Base-by-base conservation (phyloP, 2,329 filamentous ascomycete species). In the Paramyrothecium sp. region DNA sequence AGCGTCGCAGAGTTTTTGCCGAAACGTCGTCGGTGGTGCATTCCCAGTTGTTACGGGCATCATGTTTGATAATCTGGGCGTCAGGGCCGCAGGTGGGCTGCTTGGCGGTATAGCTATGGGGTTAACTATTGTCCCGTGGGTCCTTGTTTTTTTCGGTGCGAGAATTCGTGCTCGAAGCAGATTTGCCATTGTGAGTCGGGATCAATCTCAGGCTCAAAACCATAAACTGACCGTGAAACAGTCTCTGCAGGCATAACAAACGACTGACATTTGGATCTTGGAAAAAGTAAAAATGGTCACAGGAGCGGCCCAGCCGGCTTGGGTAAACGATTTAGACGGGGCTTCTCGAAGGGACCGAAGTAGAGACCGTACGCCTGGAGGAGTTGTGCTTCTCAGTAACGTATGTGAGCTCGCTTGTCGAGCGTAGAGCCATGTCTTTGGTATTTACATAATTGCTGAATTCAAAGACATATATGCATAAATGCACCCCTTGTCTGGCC, bases 81-180 rank as follows among this genome's bases (percentile, higher is more conserved):
- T 89, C 64, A 83, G 83, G 7, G 85, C 81, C 1, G 92, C 91
- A 0, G 90, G 88, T 3, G 90, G 85, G 60, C 69, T 97, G 50
- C 75, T 97, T 7, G 93, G 92, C 5, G 89, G 87, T 0, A 84
- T 97, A 59, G 88, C 85, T 12, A 73, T 76, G 2, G 71, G 82
- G 2, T 71, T 97, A 60, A 93, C 90, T 0, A 70, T 90, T 2
- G 92, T 96, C n/a, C 94, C 93, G 0, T 97, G 92, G 90, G 86
- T 93, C 0, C 71, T 97, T 54, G 83, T 93, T 0, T 85, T 95
- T 33, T 95, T 86, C 63, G 94, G 93, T 0, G 86, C 89, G 34
- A 83, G 69, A 61, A 96, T 97, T 61, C 80, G 93, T 26, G 82
- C 83, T 12, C 83, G 87, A 69, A 95, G 91, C 69, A 89, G 86